These are phyloP conservation scores for Pseudogymnoascus destructans DNA, from an alignment of 2,329 filamentous ascomycete genomes.

Conservation along the genomic window DNA sequence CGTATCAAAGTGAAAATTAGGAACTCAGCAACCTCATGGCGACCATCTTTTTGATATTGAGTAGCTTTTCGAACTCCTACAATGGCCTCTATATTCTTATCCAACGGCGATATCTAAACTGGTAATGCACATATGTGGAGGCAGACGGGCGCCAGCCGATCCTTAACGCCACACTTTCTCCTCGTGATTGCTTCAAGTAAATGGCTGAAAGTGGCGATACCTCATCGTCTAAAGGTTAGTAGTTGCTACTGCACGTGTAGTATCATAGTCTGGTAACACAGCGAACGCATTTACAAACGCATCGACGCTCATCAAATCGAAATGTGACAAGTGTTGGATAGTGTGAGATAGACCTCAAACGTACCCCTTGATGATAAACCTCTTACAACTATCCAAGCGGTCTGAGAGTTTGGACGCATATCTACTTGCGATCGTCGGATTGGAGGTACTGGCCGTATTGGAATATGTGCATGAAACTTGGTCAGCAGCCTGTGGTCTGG, in stretches of 20 bases:
- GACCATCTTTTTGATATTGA: not conserved
- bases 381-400: not conserved
- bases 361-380: not conserved
- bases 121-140: not conserved
- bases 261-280: not conserved
- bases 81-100: not conserved
- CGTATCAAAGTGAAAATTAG: not conserved
- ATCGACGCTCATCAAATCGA: not conserved
- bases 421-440: slow-evolving; percentile 1
- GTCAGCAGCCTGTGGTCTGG: not conserved
- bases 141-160: not conserved
- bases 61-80: not conserved
- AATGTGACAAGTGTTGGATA: not conserved
- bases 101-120: not conserved
- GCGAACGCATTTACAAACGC: not conserved
- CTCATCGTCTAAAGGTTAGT: not conserved
- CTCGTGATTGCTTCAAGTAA: slow-evolving; percentile 6
- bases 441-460: slow-evolving; percentile 3
- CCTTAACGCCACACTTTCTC: not conserved
- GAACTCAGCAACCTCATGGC: not conserved
- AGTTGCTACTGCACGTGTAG: not conserved
- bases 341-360: not conserved
- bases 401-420: not conserved
- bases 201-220: slow-evolving; percentile 2
- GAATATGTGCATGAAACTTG: slow-evolving; percentile 6